Evolutionary conservation across 495 filamentous ascomycete genomes (phyloP), one percentile per base, ranked within the genome.

Genomic region (Usnea hakonensis): DNA sequence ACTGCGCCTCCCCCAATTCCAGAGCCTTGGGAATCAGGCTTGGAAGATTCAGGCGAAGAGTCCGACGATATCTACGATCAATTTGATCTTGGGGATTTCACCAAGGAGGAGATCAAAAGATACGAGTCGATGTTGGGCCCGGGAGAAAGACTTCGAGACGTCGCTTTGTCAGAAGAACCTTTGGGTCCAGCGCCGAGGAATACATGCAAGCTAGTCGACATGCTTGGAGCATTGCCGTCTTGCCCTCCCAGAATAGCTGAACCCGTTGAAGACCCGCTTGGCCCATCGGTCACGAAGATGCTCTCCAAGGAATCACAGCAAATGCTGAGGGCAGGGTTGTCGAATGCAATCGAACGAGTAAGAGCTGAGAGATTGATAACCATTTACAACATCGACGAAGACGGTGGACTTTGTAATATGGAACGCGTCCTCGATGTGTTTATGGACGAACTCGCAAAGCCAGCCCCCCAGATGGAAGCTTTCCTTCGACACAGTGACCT

Each of bases 401-500:
- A n/a, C n/a, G n/a, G n/a, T n/a, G n/a, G n/a, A n/a, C n/a, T n/a
- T n/a, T n/a, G n/a, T n/a, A n/a, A 36, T 36, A 11, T 11, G 35
- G 35, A 36, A 36, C 35, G 35, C 11, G 5, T 6, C 35, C 35
- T 7, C 32, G 14, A 35, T 30, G 35, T 10, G 14, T 26, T 13
- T 26, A 38, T 38, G 8, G 8, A 28, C 5, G 26, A 60, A 13
- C 2, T 37, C 10, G 17, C 13, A 0, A 21, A 1, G 5, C 36
- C 32, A 2, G 13, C 35, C 17, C 50, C 64, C 5, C 60, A 63
- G 41, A 48, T 67, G 1, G 52, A 33, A 11, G 58, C 9, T n/a
- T 67, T 58, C 46, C 40, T 58, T n/a, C 65, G 65, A 7, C 32
- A 53, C n/a, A 58, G 64, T 53, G 9, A n/a, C n/a, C n/a, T n/a